Evolutionary conservation across 257 asterid species (phyloP), one percentile per base, ranked within the genome.

Genomic region (Capsicum chinense): DNA sequence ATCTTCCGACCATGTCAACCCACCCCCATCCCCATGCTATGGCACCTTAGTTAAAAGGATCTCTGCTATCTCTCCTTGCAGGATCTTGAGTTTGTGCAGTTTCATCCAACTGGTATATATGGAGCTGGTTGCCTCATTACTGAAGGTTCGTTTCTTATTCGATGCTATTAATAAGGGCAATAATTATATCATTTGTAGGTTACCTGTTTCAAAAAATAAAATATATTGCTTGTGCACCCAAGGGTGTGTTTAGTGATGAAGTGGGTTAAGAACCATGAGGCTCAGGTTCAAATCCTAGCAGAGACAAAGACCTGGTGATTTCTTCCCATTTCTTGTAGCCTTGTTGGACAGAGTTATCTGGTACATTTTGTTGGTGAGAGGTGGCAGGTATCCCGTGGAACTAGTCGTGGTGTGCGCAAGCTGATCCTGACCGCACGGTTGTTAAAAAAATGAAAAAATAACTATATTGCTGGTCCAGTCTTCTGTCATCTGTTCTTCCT

Each of bases 71-170:
- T 67, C 59, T 54, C 63, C 70, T 73, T 85, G 85, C 94, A 96
- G 98, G 99, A 96, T 90, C 97, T 94, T 70, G 99, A 96, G 88
- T 96, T 96, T 88, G 97, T 96, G 84, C 99, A 96, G 88, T 96
- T 96, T 83, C 99, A 96, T 84, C 98, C 98, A 35, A 96, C 99
- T 6, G 99, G 99, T 81, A 94, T 96, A 87, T 96, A 96, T 87
- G 99, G 99, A 83, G 99, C 99, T 85, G 99, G 99, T 78, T 94
- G 98, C 88, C 98, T 96, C 86, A 96, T 94, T 66, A 94, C 99
- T 60, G 99, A 96, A 93, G 99, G 99, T 94, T 57, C 50, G 52
- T 52, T 56, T 58, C 69, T 85, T 42, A 69, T 83, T 42, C 62
- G 21, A 60, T 69, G 69, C 57, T 68, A 60, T 33, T 54, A 2